These are phyloP conservation scores for Rugonectria rugulosa DNA, from an alignment of 2,329 filamentous ascomycete species.

Conservation along the genomic window DNA sequence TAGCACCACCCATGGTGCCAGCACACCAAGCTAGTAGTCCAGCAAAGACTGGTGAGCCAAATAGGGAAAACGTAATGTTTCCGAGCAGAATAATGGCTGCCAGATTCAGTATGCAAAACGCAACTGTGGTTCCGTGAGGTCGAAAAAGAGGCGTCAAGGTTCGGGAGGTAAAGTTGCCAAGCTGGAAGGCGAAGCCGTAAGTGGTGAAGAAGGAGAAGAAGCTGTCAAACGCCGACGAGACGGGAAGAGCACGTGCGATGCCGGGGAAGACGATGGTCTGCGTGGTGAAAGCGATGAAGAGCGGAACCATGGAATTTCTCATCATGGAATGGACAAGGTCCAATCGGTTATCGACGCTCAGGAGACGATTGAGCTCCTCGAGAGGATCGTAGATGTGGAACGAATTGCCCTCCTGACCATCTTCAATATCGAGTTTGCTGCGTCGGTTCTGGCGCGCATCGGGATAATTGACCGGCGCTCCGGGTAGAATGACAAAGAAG, in stretches of 20 bases:
- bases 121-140: conserved; percentile 14
- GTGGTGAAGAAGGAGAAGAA: conserved; percentile 41
- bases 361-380: conserved; percentile 20
- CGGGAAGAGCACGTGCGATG: conserved; percentile 39
- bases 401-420: conserved; percentile 34
- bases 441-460: conserved; percentile 10
- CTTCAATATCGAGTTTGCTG: conserved; percentile 26
- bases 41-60: conserved; percentile 31
- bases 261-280: conserved; percentile 40
- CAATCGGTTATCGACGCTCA: conserved; percentile 28
- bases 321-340: conserved; percentile 23
- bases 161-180: conserved; percentile 39
- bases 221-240: conserved; percentile 30
- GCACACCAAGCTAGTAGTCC: conserved; percentile 37
- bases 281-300: conserved; percentile 34
- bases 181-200: conserved; percentile 40
- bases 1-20: conserved; percentile 40
- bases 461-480: conserved; percentile 33
- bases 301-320: conserved; percentile 38
- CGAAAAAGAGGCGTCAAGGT: conserved; percentile 31
- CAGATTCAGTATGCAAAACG: conserved; percentile 19
- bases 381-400: conserved; percentile 51
- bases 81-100: conserved; percentile 22
- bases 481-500: conserved; percentile 41
- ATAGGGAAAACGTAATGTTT: conserved; percentile 34